These are phyloP conservation scores for Beauveria sp. DNA, from an alignment of 2,329 filamentous ascomycete genomes.

Conservation along the genomic window DNA sequence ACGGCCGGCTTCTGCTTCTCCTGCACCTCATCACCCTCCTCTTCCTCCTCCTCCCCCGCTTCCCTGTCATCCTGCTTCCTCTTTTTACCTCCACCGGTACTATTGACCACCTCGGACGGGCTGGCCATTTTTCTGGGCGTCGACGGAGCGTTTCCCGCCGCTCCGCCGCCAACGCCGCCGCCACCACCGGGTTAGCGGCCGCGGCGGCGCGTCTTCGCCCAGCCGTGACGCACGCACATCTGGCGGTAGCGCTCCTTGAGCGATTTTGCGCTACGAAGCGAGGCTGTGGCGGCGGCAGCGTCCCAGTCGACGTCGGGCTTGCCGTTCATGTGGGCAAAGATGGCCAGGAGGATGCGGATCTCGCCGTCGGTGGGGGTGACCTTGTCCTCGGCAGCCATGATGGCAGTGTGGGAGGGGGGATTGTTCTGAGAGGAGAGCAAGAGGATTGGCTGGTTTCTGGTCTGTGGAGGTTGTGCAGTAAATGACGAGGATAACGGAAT, in stretches of 20 bases:
- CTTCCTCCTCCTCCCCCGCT: conserved; percentile 10
- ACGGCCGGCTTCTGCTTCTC: conserved; percentile 12
- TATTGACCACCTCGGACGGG: conserved; percentile 24
- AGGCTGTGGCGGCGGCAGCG: conserved; percentile 26
- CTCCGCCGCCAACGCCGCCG: neutral
- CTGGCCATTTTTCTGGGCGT: conserved; percentile 9
- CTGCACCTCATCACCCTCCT: conserved; percentile 15
- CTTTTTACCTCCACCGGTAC: conserved; percentile 20
- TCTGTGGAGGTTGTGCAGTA: too few relatives aligned
- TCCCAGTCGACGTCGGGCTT: conserved; percentile 35
- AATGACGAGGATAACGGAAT: too few relatives aligned
- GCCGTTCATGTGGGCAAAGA: conserved; percentile 34
- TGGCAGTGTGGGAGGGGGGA: neutral
- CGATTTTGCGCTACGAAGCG: conserved; percentile 33
- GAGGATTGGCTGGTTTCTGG: neutral
- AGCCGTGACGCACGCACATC: conserved; percentile 32
- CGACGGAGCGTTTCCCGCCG: neutral
- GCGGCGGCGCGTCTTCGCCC: conserved; percentile 22
- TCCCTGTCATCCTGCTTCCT: neutral
- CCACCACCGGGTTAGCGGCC: too few relatives aligned
- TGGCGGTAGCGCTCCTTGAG: conserved; percentile 34
- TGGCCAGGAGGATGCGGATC: conserved; percentile 31
- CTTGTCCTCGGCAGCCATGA: conserved; percentile 11
- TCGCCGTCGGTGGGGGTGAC: conserved; percentile 25
- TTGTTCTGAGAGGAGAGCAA: neutral